Evolutionary conservation across 495 filamentous ascomycete genomes (phyloP), one percentile per base, ranked within the genome.

Genomic region (Penicillium steckii): DNA sequence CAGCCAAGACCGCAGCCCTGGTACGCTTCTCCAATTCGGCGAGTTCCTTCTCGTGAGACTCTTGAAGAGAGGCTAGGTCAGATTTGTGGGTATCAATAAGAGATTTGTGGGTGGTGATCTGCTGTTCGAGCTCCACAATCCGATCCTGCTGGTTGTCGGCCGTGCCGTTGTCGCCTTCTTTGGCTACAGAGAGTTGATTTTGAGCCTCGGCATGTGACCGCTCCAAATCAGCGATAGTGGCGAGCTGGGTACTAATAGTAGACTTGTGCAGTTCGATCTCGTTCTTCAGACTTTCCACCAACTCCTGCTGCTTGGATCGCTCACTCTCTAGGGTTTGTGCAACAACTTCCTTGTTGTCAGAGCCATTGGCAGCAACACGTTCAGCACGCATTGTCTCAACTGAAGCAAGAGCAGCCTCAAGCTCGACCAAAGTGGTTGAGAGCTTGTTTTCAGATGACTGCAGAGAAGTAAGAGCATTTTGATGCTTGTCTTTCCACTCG

Each of bases 191-290:
- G 15, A 90, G 73, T 55, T 89, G 75, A 44, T 76, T 69, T 55
- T 80, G 80, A 40, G 85, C 77, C 23, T 75, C 73, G 17, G 75
- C 61, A 57, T 89, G 85, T 37, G 84, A 76, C 43, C 81, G 69
- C 64, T 93, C 88, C 13, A 91, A 72, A 52, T 81, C 76, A 13
- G 80, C 69, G 56, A 93, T 84, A 50, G 81, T 85, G 27, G 76
- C 68, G 26, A 82, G 66, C 57, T 88, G 86, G 51, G 68, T 70
- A 35, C 80, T 79, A 58, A 91, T 83, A 22, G 85, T 82, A 13
- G 78, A 66, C 71, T 88, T 91, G 68, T 95, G 89, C 52, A 88
- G 82, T 24, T 90, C 85, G 50, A 97, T 86, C 57, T 92, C 83
- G 48, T 72, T 76, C 53, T 88, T 87, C 35, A 99, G 70, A 25